Evolutionary conservation across 2,329 filamentous ascomycete species (phyloP).

Genomic region (Ophiobolus disseminans): DNA sequence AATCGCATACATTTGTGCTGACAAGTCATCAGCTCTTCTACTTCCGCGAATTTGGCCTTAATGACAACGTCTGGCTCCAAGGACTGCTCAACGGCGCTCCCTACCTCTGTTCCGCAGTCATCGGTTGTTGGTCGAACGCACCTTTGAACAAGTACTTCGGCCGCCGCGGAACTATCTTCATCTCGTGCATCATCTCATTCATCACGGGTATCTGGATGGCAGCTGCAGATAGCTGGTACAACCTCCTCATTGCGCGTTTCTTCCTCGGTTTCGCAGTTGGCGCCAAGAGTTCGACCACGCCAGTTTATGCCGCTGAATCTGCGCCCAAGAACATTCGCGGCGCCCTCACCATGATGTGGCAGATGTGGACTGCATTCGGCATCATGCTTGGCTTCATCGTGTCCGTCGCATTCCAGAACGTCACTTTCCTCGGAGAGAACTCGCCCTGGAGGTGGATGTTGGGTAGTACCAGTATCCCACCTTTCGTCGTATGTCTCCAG

Average conservation of each 20-base stretch:
- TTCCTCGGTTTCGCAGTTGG: conserved; percentile 44
- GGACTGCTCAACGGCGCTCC: conserved; percentile 40
- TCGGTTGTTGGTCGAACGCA: conserved; percentile 44
- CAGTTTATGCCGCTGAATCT: conserved; percentile 58
- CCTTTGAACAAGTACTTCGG: conserved; percentile 41
- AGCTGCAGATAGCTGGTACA: conserved; percentile 39
- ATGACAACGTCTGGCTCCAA: conserved; percentile 35
- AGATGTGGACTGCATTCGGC: conserved; percentile 51
- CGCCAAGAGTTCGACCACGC: conserved; percentile 50
- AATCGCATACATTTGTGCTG: not conserved
- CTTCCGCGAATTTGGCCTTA: conserved; percentile 37
- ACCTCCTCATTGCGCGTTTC: conserved; percentile 41
- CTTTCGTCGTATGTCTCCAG: conserved; percentile 38
- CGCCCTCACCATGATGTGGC: conserved; percentile 61
- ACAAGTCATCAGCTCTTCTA: conserved; percentile 32
- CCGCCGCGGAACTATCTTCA: conserved; percentile 44
- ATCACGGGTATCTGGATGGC: conserved; percentile 44
- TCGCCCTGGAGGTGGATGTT: conserved; percentile 45
- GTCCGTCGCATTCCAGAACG: conserved; percentile 38
- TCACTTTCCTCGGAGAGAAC: conserved; percentile 30
- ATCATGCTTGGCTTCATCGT: conserved; percentile 46
- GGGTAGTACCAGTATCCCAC: conserved; percentile 40
- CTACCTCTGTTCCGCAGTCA: conserved; percentile 50
- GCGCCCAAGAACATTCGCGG: conserved; percentile 58
- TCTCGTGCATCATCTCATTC: conserved; percentile 43